Percentiles rank a stretch among this genome's conserved stretches.
These are phyloP conservation scores for Eucalyptus fibrosa DNA, from an alignment of 345 rosid genomes.

Conservation along the genomic window DNA sequence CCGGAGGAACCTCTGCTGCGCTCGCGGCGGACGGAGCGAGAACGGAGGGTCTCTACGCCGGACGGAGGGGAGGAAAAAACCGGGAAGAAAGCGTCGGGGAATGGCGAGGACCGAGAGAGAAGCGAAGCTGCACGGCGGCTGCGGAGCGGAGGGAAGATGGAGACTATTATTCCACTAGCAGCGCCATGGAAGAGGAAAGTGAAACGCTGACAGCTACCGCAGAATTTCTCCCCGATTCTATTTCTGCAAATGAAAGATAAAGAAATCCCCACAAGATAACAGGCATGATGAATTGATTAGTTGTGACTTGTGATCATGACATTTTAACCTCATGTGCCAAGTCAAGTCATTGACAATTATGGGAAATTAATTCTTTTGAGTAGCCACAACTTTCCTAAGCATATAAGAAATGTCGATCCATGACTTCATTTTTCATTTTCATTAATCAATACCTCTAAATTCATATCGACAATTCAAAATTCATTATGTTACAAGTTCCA, in stretches of 20 bases:
- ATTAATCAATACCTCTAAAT: no score
- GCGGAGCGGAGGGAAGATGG: background rate
- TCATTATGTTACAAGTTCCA: accelerated
- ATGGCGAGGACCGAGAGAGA: background rate
- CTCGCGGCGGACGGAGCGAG: background rate
- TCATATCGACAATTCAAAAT: no score
- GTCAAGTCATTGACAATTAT: background rate
- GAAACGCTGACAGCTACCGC: background rate
- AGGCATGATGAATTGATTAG: background rate
- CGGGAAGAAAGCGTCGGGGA: background rate
- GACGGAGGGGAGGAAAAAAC: background rate
- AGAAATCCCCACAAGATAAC: background rate
- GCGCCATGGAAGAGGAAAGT: background rate
- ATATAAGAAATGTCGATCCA: no score
- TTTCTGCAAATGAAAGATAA: background rate
- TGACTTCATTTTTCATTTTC: no score
- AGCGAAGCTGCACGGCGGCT: background rate
- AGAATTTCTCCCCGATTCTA: background rate
- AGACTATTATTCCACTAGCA: background rate
- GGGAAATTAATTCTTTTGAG: background rate
- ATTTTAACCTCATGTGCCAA: background rate
- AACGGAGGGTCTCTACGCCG: background rate
- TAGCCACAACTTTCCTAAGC: no score
- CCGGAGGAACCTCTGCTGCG: background rate
- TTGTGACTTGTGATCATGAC: background rate